Percentiles rank a stretch among this genome's conserved stretches.
Evolutionary conservation across 2,329 filamentous ascomycete species (phyloP).

Genomic region (Fusarium graminum): DNA sequence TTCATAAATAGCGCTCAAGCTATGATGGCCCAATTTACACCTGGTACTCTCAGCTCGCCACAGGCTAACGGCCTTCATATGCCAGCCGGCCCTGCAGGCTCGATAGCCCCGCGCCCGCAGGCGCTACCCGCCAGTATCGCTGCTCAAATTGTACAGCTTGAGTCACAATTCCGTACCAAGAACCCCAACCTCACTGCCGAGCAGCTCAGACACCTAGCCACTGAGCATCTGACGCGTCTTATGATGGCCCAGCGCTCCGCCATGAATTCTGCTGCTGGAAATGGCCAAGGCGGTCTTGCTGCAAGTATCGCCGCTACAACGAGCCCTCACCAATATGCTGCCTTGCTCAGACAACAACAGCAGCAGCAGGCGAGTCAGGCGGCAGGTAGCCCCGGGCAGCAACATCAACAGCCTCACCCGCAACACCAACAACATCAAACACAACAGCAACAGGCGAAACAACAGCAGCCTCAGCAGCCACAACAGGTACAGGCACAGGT

Average conservation of each 20-base stretch:
- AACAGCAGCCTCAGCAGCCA: conserved; percentile 39
- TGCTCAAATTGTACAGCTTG: conserved; percentile 64
- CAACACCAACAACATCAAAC: conserved; percentile 46
- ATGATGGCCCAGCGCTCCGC: conserved; percentile 65
- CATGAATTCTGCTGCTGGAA: conserved; percentile 68
- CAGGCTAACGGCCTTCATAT: conserved; percentile 62
- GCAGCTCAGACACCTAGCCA: conserved; percentile 64
- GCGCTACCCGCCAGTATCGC: conserved; percentile 61
- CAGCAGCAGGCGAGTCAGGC: conserved; percentile 59
- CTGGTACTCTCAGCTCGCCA: conserved; percentile 58
- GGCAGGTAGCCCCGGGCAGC: conserved; percentile 49
- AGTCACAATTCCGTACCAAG: conserved; percentile 64
- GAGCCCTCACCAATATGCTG: conserved; percentile 71
- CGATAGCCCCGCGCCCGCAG: conserved; percentile 59
- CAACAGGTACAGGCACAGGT: conserved; percentile 17
- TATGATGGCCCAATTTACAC: conserved; percentile 65
- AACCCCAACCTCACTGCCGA: conserved; percentile 66
- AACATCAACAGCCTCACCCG: conserved; percentile 47
- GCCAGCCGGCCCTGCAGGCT: conserved; percentile 60
- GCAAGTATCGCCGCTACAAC: conserved; percentile 63
- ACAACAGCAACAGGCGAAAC: conserved; percentile 36
- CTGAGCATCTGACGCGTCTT: conserved; percentile 62
- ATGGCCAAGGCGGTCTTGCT: conserved; percentile 62
- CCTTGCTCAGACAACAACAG: conserved; percentile 69
- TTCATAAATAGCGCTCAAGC: conserved; percentile 67